phyloP scores from a whole-genome alignment of 495 filamentous ascomycete species.

The Tuber magnatum region DNA sequence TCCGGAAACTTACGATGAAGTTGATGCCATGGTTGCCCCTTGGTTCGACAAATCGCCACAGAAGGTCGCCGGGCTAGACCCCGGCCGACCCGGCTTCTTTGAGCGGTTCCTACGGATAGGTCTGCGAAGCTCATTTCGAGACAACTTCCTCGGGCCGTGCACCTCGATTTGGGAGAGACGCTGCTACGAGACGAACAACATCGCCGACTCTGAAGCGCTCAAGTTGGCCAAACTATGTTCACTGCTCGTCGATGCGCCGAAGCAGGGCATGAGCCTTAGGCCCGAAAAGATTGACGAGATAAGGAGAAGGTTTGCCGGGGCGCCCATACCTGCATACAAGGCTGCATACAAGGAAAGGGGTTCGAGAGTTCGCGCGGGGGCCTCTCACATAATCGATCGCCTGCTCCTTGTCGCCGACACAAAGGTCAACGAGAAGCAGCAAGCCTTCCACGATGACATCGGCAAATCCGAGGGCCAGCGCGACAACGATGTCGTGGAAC shows the following conservation, averaged over 20 bases:
- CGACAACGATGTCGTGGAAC: conserved; percentile 50
- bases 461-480: conserved; percentile 17
- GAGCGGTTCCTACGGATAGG: conserved; percentile 43
- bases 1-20: conserved; percentile 46
- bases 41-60: conserved; percentile 49
- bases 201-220: conserved; percentile 51
- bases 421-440: conserved; percentile 47
- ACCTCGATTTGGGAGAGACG: conserved; percentile 67
- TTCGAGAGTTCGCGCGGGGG: conserved; percentile 25
- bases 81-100: conserved; percentile 58
- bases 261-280: conserved; percentile 63
- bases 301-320: conserved; percentile 44
- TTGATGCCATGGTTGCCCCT: conserved; percentile 51
- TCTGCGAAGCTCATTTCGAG: conserved; percentile 45
- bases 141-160: conserved; percentile 62
- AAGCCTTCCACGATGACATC: conserved; percentile 41
- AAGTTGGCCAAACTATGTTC: conserved; percentile 64
- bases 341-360: conserved; percentile 42
- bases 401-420: conserved; percentile 58
- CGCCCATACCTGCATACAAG: conserved; percentile 43
- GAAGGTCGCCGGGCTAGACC: conserved; percentile 39
- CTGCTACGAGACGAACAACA: conserved; percentile 55
- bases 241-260: conserved; percentile 71
- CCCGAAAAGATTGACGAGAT: conserved; percentile 42
- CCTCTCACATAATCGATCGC: conserved; percentile 59